Base-by-base conservation (phyloP, 2,329 filamentous ascomycete genomes). In the Cladorrhinum sp. region DNA sequence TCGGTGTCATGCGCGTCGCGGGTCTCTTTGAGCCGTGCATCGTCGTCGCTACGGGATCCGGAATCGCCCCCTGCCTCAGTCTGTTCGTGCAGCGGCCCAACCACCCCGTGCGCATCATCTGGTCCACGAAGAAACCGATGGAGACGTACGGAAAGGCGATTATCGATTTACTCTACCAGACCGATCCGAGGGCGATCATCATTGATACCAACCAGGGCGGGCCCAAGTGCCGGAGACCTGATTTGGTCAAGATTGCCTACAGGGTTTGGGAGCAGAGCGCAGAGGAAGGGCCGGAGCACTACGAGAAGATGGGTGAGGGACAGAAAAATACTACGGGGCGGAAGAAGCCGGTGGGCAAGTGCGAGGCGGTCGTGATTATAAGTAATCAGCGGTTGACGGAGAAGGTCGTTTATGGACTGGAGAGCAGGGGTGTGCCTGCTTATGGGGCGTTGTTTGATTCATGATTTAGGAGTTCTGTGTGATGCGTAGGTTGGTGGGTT, bases 401-500 rank as follows among this genome's bases (percentile, higher is more conserved):
- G 68, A 84, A 84, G 75, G 79, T 92, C 1, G 88, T 92, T 0
- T 89, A 86, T 70, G 86, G 82, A 8, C 75, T 92, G 55, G 87
- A 91, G 74, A 80, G 78, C 38, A 78, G 86, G 58, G 87, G 88
- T 0, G 73, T 91, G 7, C 80, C 84, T 2, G 87, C 88, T 8
- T 92, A 83, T 74, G 90, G 89, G 6, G 87, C 89, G 8, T 90
- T 92, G 67, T 92, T 87, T 76, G 90, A 92, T 63, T 69, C 67
- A 51, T 59, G 22, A 59, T 12, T 22, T 55, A n/a, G n/a, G n/a
- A n/a, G n/a, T n/a, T n/a, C n/a, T n/a, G n/a, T n/a, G n/a, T n/a
- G n/a, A n/a, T n/a, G n/a, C n/a, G n/a, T n/a, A n/a, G n/a, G n/a
- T n/a, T n/a, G n/a, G n/a, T n/a, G n/a, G n/a, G n/a, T n/a, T n/a